Evolutionary conservation across 192 early-diverging fungal species (phyloP).

Genomic region (Chytriomyces sp.): DNA sequence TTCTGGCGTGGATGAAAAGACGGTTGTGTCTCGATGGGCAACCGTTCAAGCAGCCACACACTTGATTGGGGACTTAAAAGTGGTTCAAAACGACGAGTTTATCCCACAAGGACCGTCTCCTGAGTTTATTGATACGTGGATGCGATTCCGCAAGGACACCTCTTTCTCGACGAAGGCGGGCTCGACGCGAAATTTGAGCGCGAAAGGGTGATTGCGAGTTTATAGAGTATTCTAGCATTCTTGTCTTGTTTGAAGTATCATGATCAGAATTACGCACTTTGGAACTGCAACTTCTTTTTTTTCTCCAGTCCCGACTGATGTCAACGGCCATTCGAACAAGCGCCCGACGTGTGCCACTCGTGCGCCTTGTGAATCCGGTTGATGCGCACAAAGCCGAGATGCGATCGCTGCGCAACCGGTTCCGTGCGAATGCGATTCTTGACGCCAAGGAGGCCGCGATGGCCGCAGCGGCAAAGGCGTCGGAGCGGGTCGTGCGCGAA

Average conservation of each 20-base stretch:
- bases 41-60: conserved; percentile 45
- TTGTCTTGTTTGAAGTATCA: too few relatives aligned
- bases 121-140: conserved; percentile 46
- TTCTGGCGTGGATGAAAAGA: conserved; percentile 5
- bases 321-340: too few relatives aligned
- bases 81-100: conserved; percentile 37
- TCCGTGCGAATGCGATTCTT: conserved; percentile 5
- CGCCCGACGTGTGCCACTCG: too few relatives aligned
- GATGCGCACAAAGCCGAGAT: background rate
- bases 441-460: conserved; percentile 26
- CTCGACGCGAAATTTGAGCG: background rate
- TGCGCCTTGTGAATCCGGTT: background rate
- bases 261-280: too few relatives aligned
- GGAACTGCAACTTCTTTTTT: too few relatives aligned
- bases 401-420: conserved; percentile 13
- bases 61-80: conserved; percentile 44
- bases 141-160: conserved; percentile 44
- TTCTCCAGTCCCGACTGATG: too few relatives aligned
- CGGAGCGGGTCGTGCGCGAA: background rate
- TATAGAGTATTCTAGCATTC: too few relatives aligned
- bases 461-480: background rate
- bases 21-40: conserved; percentile 33
- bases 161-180: background rate
- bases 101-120: conserved; percentile 35
- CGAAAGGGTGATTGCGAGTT: background rate